These are phyloP conservation scores for Boletus putidus DNA, from an alignment of 1,284 basidiomycete genomes.

Conservation along the genomic window DNA sequence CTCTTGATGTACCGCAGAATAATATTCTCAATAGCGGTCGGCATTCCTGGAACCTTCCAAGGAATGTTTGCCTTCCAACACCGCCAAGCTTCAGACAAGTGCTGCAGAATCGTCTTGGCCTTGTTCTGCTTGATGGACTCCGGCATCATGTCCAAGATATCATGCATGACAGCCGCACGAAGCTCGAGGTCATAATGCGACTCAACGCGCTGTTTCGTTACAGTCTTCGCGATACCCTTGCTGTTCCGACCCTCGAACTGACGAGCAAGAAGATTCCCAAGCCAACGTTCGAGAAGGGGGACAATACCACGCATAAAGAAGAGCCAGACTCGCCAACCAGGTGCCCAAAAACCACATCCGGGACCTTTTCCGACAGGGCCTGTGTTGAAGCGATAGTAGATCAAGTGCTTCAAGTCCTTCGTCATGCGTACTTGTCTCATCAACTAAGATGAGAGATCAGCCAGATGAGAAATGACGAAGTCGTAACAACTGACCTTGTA, in stretches of 20 bases:
- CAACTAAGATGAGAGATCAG: slow-evolving; percentile 48
- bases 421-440: slow-evolving; percentile 99
- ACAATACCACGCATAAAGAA: slow-evolving; percentile 99
- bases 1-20: slow-evolving; percentile 99
- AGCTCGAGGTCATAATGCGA: slow-evolving; percentile 98
- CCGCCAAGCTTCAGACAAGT: slow-evolving; percentile 97
- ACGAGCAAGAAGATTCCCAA: slow-evolving; percentile 95
- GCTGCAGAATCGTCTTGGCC: slow-evolving; percentile 97
- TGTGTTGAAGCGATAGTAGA: slow-evolving; percentile 99
- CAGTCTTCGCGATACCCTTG: slow-evolving; percentile 93
- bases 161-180: slow-evolving; percentile 98
- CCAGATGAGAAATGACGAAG: background rate
- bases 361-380: slow-evolving; percentile 99
- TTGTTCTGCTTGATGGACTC: slow-evolving; percentile 99
- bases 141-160: slow-evolving; percentile 99
- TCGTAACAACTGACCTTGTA: slow-evolving; percentile 72
- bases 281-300: slow-evolving; percentile 94
- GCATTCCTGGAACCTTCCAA: slow-evolving; percentile 97
- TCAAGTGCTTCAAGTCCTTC: slow-evolving; percentile 98
- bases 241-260: slow-evolving; percentile 98
- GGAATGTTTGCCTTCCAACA: slow-evolving; percentile 99
- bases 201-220: slow-evolving; percentile 99
- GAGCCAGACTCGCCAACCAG: slow-evolving; percentile 99
- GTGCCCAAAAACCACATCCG: slow-evolving; percentile 99
- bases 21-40: slow-evolving; percentile 98